These are phyloP conservation scores for Nothophytophthora sp. DNA, from an alignment of 352 stramenopile species.

Conservation along the genomic window DNA sequence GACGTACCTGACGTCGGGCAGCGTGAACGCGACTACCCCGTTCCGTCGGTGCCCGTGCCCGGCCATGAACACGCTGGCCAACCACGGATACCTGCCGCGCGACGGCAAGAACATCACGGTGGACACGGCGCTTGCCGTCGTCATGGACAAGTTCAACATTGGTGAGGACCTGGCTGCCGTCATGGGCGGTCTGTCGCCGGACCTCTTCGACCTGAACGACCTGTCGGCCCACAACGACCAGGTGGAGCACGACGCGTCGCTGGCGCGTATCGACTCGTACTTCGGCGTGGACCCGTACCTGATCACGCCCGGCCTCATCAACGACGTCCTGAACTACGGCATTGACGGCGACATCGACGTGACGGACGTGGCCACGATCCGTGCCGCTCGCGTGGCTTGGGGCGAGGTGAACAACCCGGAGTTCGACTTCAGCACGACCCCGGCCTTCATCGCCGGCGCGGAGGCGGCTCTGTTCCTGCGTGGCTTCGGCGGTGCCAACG, in stretches of 20 bases:
- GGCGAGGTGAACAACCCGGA: slow-evolving; percentile 19
- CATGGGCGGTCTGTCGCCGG: slow-evolving; percentile 15
- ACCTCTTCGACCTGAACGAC: slow-evolving; percentile 26
- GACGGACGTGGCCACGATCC: slow-evolving; percentile 17
- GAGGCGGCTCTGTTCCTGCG: slow-evolving; percentile 17
- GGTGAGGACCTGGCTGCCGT: slow-evolving; percentile 20
- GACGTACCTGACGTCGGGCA: slow-evolving; percentile 23
- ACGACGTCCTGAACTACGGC: slow-evolving; percentile 16
- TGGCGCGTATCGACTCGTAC: slow-evolving; percentile 23
- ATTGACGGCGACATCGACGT: slow-evolving; percentile 13
- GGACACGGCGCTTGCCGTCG: slow-evolving; percentile 17
- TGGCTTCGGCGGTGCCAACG: slow-evolving; percentile 10
- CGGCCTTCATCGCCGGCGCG: slow-evolving; percentile 17
- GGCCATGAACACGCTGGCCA: slow-evolving; percentile 51
- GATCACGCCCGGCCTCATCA: slow-evolving; percentile 19
- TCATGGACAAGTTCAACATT: slow-evolving; percentile 43
- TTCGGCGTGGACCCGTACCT: slow-evolving; percentile 19
- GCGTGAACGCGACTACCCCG: slow-evolving; percentile 18
- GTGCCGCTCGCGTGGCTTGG: slow-evolving; percentile 6
- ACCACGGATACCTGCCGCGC: slow-evolving; percentile 47
- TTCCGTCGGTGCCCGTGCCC: slow-evolving; percentile 45
- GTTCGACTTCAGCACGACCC: slow-evolving; percentile 15
- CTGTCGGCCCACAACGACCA: slow-evolving; percentile 24
- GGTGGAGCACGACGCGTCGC: slow-evolving; percentile 24
- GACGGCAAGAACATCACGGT: slow-evolving; percentile 39